Evolutionary conservation across 495 filamentous ascomycete genomes (phyloP).

Genomic region (Tetracladium setigerum): DNA sequence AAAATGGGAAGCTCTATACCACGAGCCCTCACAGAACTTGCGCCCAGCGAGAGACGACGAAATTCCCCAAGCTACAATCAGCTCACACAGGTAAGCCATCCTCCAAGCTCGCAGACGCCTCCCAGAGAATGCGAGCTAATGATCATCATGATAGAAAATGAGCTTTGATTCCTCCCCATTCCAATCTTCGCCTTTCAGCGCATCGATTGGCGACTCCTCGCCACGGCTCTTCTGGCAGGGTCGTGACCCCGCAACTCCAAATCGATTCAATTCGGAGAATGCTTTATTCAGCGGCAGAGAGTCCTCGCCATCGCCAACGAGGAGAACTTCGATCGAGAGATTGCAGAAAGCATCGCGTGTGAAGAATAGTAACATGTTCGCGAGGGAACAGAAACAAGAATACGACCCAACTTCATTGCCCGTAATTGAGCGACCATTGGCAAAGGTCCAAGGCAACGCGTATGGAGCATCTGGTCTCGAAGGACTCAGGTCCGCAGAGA

Average conservation of each 20-base stretch:
- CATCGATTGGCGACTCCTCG: conserved; percentile 49
- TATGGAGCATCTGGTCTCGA: conserved; percentile 40
- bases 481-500: conserved; percentile 36
- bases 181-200: conserved; percentile 63
- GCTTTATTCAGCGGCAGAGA: conserved; percentile 49
- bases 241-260: conserved; percentile 57
- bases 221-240: conserved; percentile 82
- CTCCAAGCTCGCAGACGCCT: conserved; percentile 1
- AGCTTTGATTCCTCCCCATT: conserved; percentile 65
- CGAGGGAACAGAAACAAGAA: conserved; percentile 78
- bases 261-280: conserved; percentile 63
- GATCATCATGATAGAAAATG: conserved; percentile 32
- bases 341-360: conserved; percentile 89
- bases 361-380: conserved; percentile 94
- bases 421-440: conserved; percentile 69
- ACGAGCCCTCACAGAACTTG: conserved; percentile 50
- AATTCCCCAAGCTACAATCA: conserved; percentile 79
- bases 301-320: conserved; percentile 55
- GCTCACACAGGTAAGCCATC: conserved; percentile 49
- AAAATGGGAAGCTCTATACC: conserved; percentile 33
- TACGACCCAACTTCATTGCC: conserved; percentile 77
- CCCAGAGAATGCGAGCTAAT: conserved; percentile 22
- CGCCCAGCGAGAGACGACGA: conserved; percentile 45
- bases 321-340: conserved; percentile 85
- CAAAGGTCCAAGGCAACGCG: conserved; percentile 60